Base-by-base conservation (phyloP, 306 rosid species). In the Quercus rubra region DNA sequence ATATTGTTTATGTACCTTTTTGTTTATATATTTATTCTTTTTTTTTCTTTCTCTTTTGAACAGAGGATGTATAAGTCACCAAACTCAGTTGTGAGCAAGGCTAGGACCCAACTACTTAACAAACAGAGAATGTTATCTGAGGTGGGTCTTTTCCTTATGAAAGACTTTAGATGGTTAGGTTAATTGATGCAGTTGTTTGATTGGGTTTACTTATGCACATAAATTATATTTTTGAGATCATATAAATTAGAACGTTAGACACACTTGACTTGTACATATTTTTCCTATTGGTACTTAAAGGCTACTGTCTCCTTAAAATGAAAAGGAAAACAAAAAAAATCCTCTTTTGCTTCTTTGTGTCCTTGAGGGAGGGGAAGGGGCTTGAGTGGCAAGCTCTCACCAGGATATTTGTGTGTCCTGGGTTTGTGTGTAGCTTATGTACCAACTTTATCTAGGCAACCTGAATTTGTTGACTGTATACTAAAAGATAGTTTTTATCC, bases 1-100 rank as follows among this genome's bases (percentile, higher is more conserved):
- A 61, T 69, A 38, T 71, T 67, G 18, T 27, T 15, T 30, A 12
- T 5, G 1, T 49, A 12, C 12, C 15, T 49, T 5, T 68, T 64
- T 30, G 11, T 33, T 75, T 31, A 15, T 35, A 1, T 55, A 28
- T 15, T 4, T 69, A 21, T 75, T 41, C 17, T 4, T 23, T 61
- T 70, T 67, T 33, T 3, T 21, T 74, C 81, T 38, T 0, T 41
- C 12, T 41, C 11, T 41, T 41, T 41, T 8, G 11, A 43, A 79
- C 96, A 95, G 99, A 91, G 99, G 80, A 70, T 95, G 94, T 90
- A 67, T 43, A 88, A 68, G 84, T 95, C 99, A 59, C 97, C 99
- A 54, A 95, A 95, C 85, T 95, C 99, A 1, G 83, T 80, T 79
- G 67, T 80, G 82, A 95, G 87, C 83, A 95, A 95, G 87, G 98